A percentile compares a stretch with the other conserved stretches of the same genome.
These are phyloP conservation scores for Quercus berberidifolia DNA, from an alignment of 306 rosid genomes.

Conservation along the genomic window DNA sequence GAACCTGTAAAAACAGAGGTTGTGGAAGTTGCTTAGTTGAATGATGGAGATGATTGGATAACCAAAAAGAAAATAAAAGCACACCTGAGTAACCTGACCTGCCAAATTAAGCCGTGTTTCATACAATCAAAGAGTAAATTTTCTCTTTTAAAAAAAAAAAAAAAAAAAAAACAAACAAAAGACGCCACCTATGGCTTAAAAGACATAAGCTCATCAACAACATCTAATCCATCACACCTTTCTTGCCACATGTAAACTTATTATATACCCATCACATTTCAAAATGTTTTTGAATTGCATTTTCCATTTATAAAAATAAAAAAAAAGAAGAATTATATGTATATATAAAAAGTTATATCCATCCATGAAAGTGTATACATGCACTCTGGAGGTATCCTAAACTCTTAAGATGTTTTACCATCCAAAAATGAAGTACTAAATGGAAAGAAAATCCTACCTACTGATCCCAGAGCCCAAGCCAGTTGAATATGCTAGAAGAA, in stretches of 20 bases:
- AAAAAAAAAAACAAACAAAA: neutral
- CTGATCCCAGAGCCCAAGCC: constrained; percentile 93
- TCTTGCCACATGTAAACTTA: neutral
- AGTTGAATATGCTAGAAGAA: constrained; percentile 75
- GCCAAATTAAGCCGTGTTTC: neutral
- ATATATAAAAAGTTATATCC: neutral
- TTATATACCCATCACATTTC: neutral
- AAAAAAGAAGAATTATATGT: neutral
- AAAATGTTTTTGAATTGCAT: neutral
- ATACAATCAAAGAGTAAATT: neutral
- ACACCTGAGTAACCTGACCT: constrained; percentile 16
- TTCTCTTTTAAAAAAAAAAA: neutral
- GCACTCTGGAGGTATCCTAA: neutral
- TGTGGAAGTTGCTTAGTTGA: constrained; percentile 22
- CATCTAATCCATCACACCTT: neutral
- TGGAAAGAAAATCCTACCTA: constrained; percentile 49
- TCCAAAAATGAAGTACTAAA: neutral
- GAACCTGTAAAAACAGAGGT: constrained; percentile 50
- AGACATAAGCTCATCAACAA: neutral
- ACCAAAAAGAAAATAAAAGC: neutral
- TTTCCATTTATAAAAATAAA: neutral
- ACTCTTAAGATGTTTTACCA: neutral
- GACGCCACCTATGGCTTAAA: neutral
- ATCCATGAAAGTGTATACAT: neutral
- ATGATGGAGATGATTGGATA: constrained; percentile 2